phyloP scores from a whole-genome alignment of 2,329 filamentous ascomycete species.

The Arthrobotrys sphaeroides region DNA sequence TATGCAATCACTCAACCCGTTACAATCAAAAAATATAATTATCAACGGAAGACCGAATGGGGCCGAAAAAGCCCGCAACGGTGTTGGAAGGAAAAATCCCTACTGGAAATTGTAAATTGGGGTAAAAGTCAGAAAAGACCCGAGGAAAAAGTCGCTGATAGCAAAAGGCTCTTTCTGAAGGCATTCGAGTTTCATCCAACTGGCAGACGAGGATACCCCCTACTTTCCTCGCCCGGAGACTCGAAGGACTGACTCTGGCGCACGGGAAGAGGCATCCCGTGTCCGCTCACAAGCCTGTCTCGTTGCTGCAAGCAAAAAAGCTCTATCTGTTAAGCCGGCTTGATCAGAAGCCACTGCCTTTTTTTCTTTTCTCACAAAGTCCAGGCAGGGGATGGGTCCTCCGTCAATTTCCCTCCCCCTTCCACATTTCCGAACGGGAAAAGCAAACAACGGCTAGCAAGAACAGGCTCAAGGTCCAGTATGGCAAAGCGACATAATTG shows the following conservation, averaged over 20 bases:
- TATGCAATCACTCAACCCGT: conserved; percentile 53
- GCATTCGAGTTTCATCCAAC: conserved; percentile 52
- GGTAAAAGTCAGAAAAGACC: conserved; percentile 43
- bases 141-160: conserved; percentile 47
- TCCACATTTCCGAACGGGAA: conserved; percentile 53
- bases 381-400: conserved; percentile 49
- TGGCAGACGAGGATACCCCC: conserved; percentile 46
- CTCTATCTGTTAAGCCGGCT: conserved; percentile 33
- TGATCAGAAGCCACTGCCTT: conserved; percentile 47
- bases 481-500: conserved; percentile 45
- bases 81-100: conserved; percentile 17
- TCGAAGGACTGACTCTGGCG: conserved; percentile 19
- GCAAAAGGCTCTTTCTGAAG: conserved; percentile 47
- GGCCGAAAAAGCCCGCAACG: conserved; percentile 42
- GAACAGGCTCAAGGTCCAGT: conserved; percentile 17
- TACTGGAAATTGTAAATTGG: conserved; percentile 42
- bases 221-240: conserved; percentile 41
- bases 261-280: conserved; percentile 52
- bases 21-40: conserved; percentile 43
- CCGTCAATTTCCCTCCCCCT: conserved; percentile 53
- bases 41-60: conserved; percentile 6
- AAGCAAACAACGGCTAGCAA: conserved; percentile 38
- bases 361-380: conserved; percentile 45
- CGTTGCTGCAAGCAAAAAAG: background rate
- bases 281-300: conserved; percentile 46